Evolutionary conservation across 2,329 filamentous ascomycete species (phyloP), one percentile per base, ranked within the genome.

Genomic region (Microdochium paspali): DNA sequence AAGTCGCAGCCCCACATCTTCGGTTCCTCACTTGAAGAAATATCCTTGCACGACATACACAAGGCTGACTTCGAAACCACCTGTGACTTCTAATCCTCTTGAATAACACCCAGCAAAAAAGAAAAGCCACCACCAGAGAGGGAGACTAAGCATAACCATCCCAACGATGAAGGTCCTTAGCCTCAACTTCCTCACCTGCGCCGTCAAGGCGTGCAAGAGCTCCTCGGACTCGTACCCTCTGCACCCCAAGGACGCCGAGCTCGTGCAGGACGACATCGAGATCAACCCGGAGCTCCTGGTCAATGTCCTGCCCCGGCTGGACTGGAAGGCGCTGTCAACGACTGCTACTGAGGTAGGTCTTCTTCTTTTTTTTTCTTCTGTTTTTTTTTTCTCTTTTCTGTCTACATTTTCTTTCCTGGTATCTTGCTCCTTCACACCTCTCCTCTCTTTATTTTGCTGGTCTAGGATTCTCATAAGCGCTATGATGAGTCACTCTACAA

Each of bases 171-270:
- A 97, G 68, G 74, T 97, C 53, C 80, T 97, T 46, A 96, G 90
- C 51, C 84, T 95, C 60, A 97, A 97, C 70, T 98, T 98, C 69
- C 74, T 97, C 54, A 93, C 89, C 59, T 98, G 93, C 74, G 91
- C 93, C 52, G 86, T 94, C 63, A 97, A 96, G 75, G 76, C 86
- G 48, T 98, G 93, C 84, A 95, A 94, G 70, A 79, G 82, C 49
- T 83, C 84, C 26, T 74, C 84, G 5, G 71, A 78, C 46, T 88
- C 89, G 23, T 97, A 94, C 62, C 93, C 93, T 2, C 77, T 98
- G 15, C 93, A 97, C 66, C 91, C 93, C 48, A 85, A 85, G 59
- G 90, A 97, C 59, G 90, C 88, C 46, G 90, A 95, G 65, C 82
- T 98, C 23, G 90, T 90, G 56, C 82, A 90, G 59, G 78, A 87